A percentile compares a stretch with the other conserved stretches of the same genome.
Conservation (phyloP, 208 protist species). For the Leishmania lainsoni region DNA sequence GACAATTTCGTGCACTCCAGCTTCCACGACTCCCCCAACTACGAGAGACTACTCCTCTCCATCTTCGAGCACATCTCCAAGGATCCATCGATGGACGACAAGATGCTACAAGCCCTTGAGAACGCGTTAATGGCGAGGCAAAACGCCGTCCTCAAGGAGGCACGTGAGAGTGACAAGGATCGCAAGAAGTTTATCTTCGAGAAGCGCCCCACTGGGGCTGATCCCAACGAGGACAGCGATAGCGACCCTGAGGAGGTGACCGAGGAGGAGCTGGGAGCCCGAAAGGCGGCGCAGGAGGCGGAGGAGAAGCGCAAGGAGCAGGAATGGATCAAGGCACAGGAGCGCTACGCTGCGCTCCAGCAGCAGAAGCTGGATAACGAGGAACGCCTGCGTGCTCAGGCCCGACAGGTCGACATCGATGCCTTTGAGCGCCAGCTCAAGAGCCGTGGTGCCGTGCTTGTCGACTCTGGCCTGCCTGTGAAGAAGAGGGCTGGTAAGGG, state of each 20-base stretch:
- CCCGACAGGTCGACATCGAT: constrained; percentile 64
- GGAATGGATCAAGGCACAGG: constrained; percentile 43
- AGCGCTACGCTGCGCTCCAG: constrained; percentile 55
- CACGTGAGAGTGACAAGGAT: constrained; percentile 66
- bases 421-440: constrained; percentile 62
- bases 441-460: constrained; percentile 56
- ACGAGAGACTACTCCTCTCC: constrained; percentile 55
- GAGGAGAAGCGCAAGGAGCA: constrained; percentile 52
- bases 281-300: constrained; percentile 35
- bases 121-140: constrained; percentile 48
- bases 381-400: constrained; percentile 43
- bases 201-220: constrained; percentile 40
- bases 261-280: constrained; percentile 34
- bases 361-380: constrained; percentile 70
- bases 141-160: constrained; percentile 60
- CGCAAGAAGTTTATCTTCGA: constrained; percentile 53
- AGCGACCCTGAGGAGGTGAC: constrained; percentile 45
- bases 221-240: constrained; percentile 57
- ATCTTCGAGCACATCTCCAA: constrained; percentile 42
- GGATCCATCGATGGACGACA: constrained; percentile 39
- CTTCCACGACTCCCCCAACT: constrained; percentile 54
- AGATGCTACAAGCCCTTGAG: constrained; percentile 49
- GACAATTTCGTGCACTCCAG: constrained; percentile 64
- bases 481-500: constrained; percentile 59
- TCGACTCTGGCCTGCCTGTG: constrained; percentile 48